These are phyloP conservation scores for Hebeloma cylindrosporum DNA, from an alignment of 768 basidiomycete genomes.

Conservation along the genomic window DNA sequence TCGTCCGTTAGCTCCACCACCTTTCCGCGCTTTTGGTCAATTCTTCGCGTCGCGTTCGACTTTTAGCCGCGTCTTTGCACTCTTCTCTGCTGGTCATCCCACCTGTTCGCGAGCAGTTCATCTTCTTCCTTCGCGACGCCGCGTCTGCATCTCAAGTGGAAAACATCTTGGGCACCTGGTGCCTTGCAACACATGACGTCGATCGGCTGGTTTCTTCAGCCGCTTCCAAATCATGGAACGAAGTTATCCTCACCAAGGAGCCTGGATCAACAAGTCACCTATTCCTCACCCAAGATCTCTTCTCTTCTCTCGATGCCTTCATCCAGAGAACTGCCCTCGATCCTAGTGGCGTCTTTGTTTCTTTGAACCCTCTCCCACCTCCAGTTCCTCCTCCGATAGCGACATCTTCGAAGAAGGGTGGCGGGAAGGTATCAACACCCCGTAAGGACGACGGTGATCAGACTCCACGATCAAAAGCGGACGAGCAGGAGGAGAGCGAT, in stretches of 20 bases:
- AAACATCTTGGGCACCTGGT: conserved; percentile 71
- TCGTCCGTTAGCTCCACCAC: conserved; percentile 71
- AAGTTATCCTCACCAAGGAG: conserved; percentile 24
- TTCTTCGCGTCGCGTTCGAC: conserved; percentile 72
- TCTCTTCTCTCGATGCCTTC: conserved; percentile 47
- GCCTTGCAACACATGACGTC: conserved; percentile 65
- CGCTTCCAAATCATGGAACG: conserved; percentile 57
- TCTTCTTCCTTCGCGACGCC: conserved; percentile 49
- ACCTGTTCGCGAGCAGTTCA: conserved; percentile 45
- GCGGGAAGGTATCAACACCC: conserved; percentile 17
- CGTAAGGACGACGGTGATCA: conserved; percentile 37
- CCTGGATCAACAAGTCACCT: conserved; percentile 22
- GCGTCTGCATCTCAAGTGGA: conserved; percentile 52
- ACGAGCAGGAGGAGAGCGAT: conserved; percentile 68
- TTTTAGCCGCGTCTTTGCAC: conserved; percentile 62
- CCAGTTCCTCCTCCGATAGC: conserved; percentile 30
- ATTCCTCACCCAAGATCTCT: conserved; percentile 30
- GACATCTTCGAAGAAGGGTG: conserved; percentile 32
- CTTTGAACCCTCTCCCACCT: conserved; percentile 66
- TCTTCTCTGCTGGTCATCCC: conserved; percentile 60
- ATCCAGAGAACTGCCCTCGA: conserved; percentile 56
- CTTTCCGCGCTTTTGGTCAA: conserved; percentile 80
- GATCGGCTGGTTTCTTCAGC: conserved; percentile 58
- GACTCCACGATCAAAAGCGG: conserved; percentile 41
- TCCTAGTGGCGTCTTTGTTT: conserved; percentile 55